Evolutionary conservation across 1,284 basidiomycete genomes (phyloP), one percentile per base, ranked within the genome.

Genomic region (Leucoagaricus sp.): DNA sequence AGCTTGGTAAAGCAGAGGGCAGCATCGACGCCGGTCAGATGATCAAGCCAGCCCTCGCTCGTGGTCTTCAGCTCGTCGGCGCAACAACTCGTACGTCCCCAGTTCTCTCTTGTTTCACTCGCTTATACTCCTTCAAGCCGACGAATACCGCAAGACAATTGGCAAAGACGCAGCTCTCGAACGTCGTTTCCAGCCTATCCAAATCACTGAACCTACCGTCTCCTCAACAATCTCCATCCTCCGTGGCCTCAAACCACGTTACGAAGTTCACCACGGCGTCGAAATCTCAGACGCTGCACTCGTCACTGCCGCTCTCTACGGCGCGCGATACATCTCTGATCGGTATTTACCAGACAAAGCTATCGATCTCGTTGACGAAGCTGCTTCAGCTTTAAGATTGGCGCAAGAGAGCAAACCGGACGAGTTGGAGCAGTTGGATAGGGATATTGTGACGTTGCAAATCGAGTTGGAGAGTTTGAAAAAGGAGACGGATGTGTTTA

Each of bases 321-420:
- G 84, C 2, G 84, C 91, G 41, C 83, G 93, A 7, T 96, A 95
- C 69, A 86, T 96, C 61, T 86, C 92, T 0, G 91, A 94, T 67
- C 83, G 94, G 1, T 93, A 84, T 70, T 78, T 96, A 1, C 94
- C 94, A 0, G 94, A 96, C 76, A 95, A 94, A 69, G 91, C 91
- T 4, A 93, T 94, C 55, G 91, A 94, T 70, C 80, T 96, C 2
- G 84, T 97, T 2, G 95, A 97, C 69, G 94, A 96, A 71, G 93
- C 94, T 1, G 91, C 91, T 5, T 92, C 91, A 5, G 78, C 93
- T 0, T 77, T 97, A n/a, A 85, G 94, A 1, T 83, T 98, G 3
- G 89, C 94, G 1, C 94, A 96, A 65, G 96, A 97, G 69, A 89
- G 85, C 41, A 94, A 95, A 67, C 96, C 95, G 0, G 90, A 94